Base-by-base conservation (phyloP, 768 basidiomycete species). In the Boletus vermiculosoides region DNA sequence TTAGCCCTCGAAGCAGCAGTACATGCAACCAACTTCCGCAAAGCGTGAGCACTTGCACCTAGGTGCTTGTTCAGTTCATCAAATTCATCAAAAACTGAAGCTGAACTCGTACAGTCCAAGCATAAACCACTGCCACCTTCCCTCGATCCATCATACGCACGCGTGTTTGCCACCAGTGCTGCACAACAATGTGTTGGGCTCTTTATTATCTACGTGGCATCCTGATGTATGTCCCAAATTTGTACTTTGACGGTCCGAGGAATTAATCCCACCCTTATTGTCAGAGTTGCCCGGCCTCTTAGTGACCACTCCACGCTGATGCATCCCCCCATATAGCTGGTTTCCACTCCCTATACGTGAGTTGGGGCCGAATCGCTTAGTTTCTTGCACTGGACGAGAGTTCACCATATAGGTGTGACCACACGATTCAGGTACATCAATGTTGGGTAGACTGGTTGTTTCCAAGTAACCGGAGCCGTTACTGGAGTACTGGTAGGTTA, bases 391-490 rank as follows among this genome's bases (percentile, higher is more conserved):
- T 4, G 39, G 16, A 39, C 9, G 8, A 39, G 39, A 39, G 3
- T 9, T n/a, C 16, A 30, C 22, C 16, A 13, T 40, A 30, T 36
- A 16, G 30, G 7, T 42, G 9, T 4, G 22, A 23, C 50, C 40
- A 53, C 18, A 18, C 9, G 5, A 7, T 13, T 16, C 34, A 58
- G 28, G 47, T 37, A 53, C 39, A 2, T 23, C 8, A 10, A 23
- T 16, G 30, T 37, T n/a, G 9, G 9, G 8, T 28, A 31, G 25
- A 30, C n/a, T 28, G 50, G 37, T n/a, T 2, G 63, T 50, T 33
- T 52, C 48, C 54, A 65, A 55, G 59, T 52, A 37, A 58, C 60
- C 58, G 62, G 28, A 25, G 5, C 11, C 22, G 20, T 44, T 5
- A 13, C 34, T 30, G 36, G 31, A 18, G 39, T 5, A 13, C 34